Evolutionary conservation across 768 basidiomycete species (phyloP).

Genomic region (Calocybe cyanea): DNA sequence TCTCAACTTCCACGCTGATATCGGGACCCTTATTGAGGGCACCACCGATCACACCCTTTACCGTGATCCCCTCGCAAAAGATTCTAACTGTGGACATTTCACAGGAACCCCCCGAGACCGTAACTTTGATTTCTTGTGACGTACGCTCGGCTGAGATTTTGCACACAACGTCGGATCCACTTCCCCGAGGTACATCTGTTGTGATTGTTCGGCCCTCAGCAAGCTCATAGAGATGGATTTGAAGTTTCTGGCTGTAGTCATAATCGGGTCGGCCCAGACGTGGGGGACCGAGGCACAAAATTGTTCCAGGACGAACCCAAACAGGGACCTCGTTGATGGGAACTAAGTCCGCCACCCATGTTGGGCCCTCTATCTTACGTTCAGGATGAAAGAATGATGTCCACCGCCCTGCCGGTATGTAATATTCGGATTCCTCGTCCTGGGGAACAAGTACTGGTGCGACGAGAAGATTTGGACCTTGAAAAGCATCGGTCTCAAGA

Average conservation of each 20-base stretch:
- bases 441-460: slow-evolving; percentile 57
- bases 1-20: slow-evolving; percentile 14
- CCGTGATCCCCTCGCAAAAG: slow-evolving; percentile 10
- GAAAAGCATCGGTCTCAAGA: not conserved
- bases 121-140: slow-evolving; percentile 27
- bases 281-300: slow-evolving; percentile 56
- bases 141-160: slow-evolving; percentile 32
- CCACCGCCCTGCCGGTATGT: slow-evolving; percentile 59
- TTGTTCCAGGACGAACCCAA: slow-evolving; percentile 56
- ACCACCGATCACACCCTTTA: slow-evolving; percentile 14
- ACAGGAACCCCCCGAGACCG: slow-evolving; percentile 15
- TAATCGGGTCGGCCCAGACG: slow-evolving; percentile 57
- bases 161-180: slow-evolving; percentile 38
- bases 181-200: slow-evolving; percentile 41
- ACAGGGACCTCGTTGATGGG: slow-evolving; percentile 63
- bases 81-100: slow-evolving; percentile 16
- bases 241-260: slow-evolving; percentile 44
- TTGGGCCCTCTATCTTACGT: slow-evolving; percentile 52
- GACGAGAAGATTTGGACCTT: slow-evolving; percentile 56
- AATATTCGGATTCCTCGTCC: slow-evolving; percentile 54
- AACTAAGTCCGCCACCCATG: slow-evolving; percentile 62
- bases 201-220: slow-evolving; percentile 36
- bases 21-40: slow-evolving; percentile 5
- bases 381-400: slow-evolving; percentile 55
- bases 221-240: slow-evolving; percentile 52